These are phyloP conservation scores for Magnolia sinica DNA, from an alignment of 164 flowering plant genomes.

Conservation along the genomic window DNA sequence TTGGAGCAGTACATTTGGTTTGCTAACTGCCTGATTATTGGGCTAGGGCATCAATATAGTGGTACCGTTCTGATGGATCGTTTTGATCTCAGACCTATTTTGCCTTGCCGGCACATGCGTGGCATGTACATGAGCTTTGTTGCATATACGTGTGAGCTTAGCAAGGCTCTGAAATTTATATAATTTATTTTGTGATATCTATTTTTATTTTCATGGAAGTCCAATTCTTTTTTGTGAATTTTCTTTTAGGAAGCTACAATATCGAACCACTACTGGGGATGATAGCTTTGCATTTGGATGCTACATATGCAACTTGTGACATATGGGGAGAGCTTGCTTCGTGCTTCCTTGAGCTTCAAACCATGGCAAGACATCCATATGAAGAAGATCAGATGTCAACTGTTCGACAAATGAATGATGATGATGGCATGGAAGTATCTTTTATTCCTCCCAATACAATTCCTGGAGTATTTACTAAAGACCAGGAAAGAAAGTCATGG, in stretches of 20 bases:
- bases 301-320: slow-evolving; percentile 37
- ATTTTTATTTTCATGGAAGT: too few species aligned
- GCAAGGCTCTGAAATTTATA: too few species aligned
- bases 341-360: slow-evolving; percentile 47
- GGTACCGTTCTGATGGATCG: too few species aligned
- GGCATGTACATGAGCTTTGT: too few species aligned
- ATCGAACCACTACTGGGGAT: slow-evolving; percentile 52
- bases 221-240: background rate
- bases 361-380: slow-evolving; percentile 14
- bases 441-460: slow-evolving; percentile 12
- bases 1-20: too few species aligned
- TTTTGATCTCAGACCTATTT: too few species aligned
- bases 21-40: too few species aligned
- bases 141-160: too few species aligned
- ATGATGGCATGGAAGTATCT: slow-evolving; percentile 9
- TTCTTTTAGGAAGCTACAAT: slow-evolving; percentile 48
- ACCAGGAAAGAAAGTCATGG: slow-evolving; percentile 46
- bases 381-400: slow-evolving; percentile 63
- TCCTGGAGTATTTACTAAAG: slow-evolving; percentile 39
- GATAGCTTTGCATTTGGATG: slow-evolving; percentile 80
- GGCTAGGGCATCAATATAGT: too few species aligned
- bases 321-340: slow-evolving; percentile 67
- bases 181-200: too few species aligned
- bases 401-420: slow-evolving; percentile 27
- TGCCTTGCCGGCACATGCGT: too few species aligned